phyloP scores from a whole-genome alignment of 2,329 filamentous ascomycete genomes.

The Colletotrichum sublineola region DNA sequence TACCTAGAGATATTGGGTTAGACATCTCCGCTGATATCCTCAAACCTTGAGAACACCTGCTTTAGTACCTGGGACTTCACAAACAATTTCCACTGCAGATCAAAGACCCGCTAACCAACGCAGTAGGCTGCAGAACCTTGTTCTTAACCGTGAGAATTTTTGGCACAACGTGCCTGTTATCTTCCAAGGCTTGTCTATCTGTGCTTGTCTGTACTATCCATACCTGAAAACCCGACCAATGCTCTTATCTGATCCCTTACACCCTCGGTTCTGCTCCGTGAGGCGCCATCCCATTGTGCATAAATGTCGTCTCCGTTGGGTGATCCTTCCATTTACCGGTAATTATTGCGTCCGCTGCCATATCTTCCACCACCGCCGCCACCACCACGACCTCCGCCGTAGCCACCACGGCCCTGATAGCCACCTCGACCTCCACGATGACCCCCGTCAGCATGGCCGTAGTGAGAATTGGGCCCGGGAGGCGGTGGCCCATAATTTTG shows the following conservation, averaged over 20 bases:
- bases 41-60: neutral
- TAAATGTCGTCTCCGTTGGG: neutral
- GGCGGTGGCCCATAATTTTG: constrained; percentile 32
- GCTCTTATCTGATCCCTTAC: too few species aligned
- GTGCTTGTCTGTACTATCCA: neutral
- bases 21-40: neutral
- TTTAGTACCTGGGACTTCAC: neutral
- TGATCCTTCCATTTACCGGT: constrained; percentile 8
- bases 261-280: neutral
- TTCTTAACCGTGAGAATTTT: neutral
- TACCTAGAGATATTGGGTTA: neutral
- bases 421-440: constrained; percentile 28
- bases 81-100: neutral
- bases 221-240: neutral
- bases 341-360: constrained; percentile 28
- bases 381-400: constrained; percentile 23
- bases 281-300: neutral
- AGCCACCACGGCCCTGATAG: constrained; percentile 26
- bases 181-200: neutral
- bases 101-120: too few species aligned
- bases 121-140: neutral
- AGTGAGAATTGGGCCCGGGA: constrained; percentile 16
- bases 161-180: neutral
- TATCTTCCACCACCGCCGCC: constrained; percentile 12
- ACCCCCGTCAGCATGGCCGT: constrained; percentile 15